Evolutionary conservation across 2,329 filamentous ascomycete genomes (phyloP).

Genomic region (Trichoderma cornu-damae): DNA sequence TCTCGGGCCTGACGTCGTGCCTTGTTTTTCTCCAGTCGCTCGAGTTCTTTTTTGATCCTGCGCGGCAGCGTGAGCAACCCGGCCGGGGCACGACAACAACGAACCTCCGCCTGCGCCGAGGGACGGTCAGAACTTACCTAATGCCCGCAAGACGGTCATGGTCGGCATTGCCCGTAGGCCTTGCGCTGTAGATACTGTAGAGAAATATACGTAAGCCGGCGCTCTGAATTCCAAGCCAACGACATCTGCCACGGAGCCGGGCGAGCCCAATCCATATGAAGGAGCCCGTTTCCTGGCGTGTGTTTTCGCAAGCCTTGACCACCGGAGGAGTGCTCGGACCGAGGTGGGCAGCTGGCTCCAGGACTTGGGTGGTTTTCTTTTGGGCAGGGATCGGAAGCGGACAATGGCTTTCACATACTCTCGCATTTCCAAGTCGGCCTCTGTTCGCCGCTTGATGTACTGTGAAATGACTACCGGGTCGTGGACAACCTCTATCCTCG

Average conservation of each 20-base stretch:
- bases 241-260: constrained; percentile 29
- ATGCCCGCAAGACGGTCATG: constrained; percentile 45
- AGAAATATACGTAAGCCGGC: constrained; percentile 37
- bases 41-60: constrained; percentile 59
- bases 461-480: constrained; percentile 84
- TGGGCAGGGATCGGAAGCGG: constrained; percentile 3
- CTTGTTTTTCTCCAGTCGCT: constrained; percentile 83
- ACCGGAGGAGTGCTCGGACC: constrained; percentile 23
- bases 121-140: constrained; percentile 32
- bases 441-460: constrained; percentile 74
- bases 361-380: constrained; percentile 15
- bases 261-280: constrained; percentile 26
- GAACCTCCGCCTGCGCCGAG: not conserved
- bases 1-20: constrained; percentile 86
- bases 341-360: constrained; percentile 22
- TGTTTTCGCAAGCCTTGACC: constrained; percentile 21
- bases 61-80: not conserved
- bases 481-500: constrained; percentile 63
- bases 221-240: constrained; percentile 34
- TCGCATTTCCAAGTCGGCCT: constrained; percentile 64
- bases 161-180: constrained; percentile 47
- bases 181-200: constrained; percentile 46
- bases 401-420: constrained; percentile 51
- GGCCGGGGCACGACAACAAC: not conserved
- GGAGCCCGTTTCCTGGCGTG: constrained; percentile 1